phyloP scores from a whole-genome alignment of 2,329 filamentous ascomycete genomes.

The Hymenoscyphus repandus region DNA sequence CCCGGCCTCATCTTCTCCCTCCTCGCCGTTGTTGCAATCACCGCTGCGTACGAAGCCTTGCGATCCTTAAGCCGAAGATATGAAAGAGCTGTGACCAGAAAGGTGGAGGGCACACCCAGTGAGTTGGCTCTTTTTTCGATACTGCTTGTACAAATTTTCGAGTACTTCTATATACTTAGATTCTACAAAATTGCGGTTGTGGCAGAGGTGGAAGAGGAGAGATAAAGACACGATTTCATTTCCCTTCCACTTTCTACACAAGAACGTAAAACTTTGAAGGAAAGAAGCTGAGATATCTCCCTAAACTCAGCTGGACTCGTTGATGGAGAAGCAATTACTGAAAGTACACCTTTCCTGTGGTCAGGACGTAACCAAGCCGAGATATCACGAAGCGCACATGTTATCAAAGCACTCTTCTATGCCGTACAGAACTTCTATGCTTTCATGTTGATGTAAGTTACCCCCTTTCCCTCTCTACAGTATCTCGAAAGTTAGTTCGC shows the following conservation, averaged over 20 bases:
- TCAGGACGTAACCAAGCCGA: conserved; percentile 66
- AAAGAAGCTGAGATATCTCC: conserved; percentile 25
- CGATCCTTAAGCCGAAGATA: conserved; percentile 73
- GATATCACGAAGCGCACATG: conserved; percentile 62
- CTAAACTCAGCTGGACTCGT: conserved; percentile 4
- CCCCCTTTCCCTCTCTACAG: background rate
- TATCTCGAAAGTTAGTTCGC: background rate
- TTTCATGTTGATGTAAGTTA: conserved; percentile 96
- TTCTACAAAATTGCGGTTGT: background rate
- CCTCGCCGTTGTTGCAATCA: conserved; percentile 72
- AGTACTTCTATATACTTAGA: background rate
- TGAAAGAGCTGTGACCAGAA: conserved; percentile 45
- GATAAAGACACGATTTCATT: background rate
- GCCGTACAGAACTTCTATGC: conserved; percentile 95
- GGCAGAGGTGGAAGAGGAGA: background rate
- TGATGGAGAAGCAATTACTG: conserved; percentile 42
- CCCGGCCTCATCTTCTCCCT: conserved; percentile 76
- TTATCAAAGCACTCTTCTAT: conserved; percentile 80
- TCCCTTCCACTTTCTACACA: background rate
- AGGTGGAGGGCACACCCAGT: conserved; percentile 25
- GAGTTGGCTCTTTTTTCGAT: conserved; percentile 12
- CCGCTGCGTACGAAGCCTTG: conserved; percentile 88
- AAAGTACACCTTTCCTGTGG: conserved; percentile 57
- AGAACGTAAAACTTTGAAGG: conserved; percentile 7
- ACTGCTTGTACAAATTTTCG: background rate